Base-by-base conservation (phyloP, 345 rosid genomes). In the Punica granatum region DNA sequence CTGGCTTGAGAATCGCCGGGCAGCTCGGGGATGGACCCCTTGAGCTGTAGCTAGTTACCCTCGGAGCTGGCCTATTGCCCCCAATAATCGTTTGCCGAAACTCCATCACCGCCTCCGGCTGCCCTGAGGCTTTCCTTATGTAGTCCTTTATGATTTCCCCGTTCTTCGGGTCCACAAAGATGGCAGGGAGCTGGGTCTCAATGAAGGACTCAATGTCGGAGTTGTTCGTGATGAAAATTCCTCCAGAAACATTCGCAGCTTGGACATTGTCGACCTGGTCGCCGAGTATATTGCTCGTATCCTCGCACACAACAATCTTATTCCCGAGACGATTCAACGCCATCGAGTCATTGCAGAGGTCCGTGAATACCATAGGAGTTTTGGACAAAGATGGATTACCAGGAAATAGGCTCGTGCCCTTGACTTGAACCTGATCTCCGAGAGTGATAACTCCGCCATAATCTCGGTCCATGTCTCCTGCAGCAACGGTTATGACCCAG, bases 11-110 rank as follows among this genome's bases (percentile, higher is more conserved):
- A n/a, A 85, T 78, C 35, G 31, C 33, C 3, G 83, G 86, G 44
- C 79, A 81, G 71, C 86, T 79, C 7, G 37, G 69, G 14, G 92
- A 84, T 12, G 92, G 89, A 5, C 92, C 92, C 71, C 83, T 77
- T 0, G 89, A 87, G 73, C 80, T 84, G 73, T 79, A 87, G 65
- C 73, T 72, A 1, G 87, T 19, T 1, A 83, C 81, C 14, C 46
- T 71, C 0, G 88, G 89, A n/a, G 88, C 83, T 3, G 70, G 62
- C 73, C 61, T 26, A 12, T 77, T 78, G 2, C 36, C 66, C 0
- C 78, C 80, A 34, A 77, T 21, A 7, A 44, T 36, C 7, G 88
- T 81, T 64, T 43, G 70, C 31, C 26, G 68, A 44, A 87, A 87
- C 41, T 76, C 74, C 31, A 83, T 54, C 36, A 68, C 78, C 34